Evolutionary conservation across 2,329 filamentous ascomycete species (phyloP).

Genomic region (Aspergillus sp.): DNA sequence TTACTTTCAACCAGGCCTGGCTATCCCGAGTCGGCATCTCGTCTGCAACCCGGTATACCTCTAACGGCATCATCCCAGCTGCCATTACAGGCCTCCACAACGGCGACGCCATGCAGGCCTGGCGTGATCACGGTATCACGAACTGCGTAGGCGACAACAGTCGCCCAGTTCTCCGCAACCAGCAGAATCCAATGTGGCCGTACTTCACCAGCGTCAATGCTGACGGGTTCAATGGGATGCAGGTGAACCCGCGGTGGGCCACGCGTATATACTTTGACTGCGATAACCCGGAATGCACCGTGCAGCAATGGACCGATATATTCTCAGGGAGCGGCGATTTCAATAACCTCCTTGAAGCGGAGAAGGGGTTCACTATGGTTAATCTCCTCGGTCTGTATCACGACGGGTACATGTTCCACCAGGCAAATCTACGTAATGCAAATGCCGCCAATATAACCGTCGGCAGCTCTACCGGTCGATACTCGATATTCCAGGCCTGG

Average conservation of each 20-base stretch:
- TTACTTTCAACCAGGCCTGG: slow-evolving; percentile 62
- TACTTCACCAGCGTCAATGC: slow-evolving; percentile 51
- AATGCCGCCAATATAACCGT: slow-evolving; percentile 50
- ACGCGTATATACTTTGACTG: slow-evolving; percentile 67
- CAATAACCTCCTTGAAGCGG: slow-evolving; percentile 51
- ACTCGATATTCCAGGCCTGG: slow-evolving; percentile 59
- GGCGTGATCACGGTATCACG: slow-evolving; percentile 59
- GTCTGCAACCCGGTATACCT: slow-evolving; percentile 49
- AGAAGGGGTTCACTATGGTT: slow-evolving; percentile 54
- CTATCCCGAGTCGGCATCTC: slow-evolving; percentile 54
- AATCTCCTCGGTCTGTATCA: slow-evolving; percentile 58
- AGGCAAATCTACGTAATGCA: slow-evolving; percentile 58
- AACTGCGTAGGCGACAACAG: slow-evolving; percentile 65
- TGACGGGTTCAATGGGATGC: slow-evolving; percentile 58
- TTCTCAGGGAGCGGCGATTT: slow-evolving; percentile 57
- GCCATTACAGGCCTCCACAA: slow-evolving; percentile 66
- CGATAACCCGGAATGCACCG: slow-evolving; percentile 56
- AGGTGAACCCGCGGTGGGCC: slow-evolving; percentile 60
- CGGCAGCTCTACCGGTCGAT: slow-evolving; percentile 47
- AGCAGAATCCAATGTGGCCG: slow-evolving; percentile 55
- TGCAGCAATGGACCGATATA: slow-evolving; percentile 61
- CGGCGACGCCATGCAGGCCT: slow-evolving; percentile 59
- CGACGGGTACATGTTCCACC: slow-evolving; percentile 64
- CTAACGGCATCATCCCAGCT: slow-evolving; percentile 59
- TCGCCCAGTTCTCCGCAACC: slow-evolving; percentile 54